These are phyloP conservation scores for Paramecium tetraurelia DNA, from an alignment of 73 alveolate genomes.

Conservation along the genomic window DNA sequence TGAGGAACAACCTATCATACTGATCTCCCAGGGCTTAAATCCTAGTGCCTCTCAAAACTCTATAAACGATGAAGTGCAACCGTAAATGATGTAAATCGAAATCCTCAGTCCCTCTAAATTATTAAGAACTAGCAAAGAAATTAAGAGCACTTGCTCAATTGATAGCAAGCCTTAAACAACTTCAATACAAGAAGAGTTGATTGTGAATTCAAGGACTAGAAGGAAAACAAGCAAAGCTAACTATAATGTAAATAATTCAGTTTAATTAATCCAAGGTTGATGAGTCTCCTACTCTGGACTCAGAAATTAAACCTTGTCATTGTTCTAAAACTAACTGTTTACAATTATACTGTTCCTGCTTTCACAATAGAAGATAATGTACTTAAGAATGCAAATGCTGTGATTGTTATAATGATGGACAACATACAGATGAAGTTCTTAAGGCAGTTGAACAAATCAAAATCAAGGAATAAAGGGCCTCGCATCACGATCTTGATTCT, in stretches of 20 bases:
- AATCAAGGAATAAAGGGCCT: background rate
- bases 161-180: background rate
- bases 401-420: constrained; percentile 24
- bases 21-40: background rate
- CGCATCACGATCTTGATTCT: constrained; percentile 13
- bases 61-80: background rate
- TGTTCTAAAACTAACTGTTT: background rate
- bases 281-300: background rate
- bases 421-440: background rate
- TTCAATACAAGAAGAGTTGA: background rate
- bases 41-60: background rate
- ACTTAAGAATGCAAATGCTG: background rate
- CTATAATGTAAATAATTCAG: background rate
- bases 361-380: background rate
- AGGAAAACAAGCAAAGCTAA: background rate
- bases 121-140: background rate
- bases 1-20: background rate
- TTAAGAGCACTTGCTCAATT: background rate
- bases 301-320: background rate
- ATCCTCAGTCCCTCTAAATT: background rate
- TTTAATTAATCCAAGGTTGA: background rate
- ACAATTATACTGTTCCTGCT: background rate
- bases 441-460: constrained; percentile 2
- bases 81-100: background rate
- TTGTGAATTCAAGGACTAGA: background rate